These are phyloP conservation scores for Agrocybe praecox DNA, from an alignment of 768 basidiomycete species.

Conservation along the genomic window DNA sequence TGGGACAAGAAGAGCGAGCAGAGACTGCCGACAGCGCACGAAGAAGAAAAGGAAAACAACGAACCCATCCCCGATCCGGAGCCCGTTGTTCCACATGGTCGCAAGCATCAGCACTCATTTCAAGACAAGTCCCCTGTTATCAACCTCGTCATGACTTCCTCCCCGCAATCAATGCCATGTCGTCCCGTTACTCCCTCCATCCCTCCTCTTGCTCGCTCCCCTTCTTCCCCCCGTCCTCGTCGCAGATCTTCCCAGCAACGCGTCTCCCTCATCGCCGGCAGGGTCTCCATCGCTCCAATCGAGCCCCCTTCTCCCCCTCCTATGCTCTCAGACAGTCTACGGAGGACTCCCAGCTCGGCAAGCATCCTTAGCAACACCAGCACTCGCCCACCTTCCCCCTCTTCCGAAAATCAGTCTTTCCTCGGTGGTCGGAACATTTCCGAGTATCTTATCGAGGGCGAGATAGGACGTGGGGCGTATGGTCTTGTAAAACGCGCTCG, in stretches of 20 bases:
- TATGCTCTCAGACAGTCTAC: conserved; percentile 60
- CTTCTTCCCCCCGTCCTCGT: conserved; percentile 65
- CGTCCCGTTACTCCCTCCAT: conserved; percentile 29
- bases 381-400: conserved; percentile 67
- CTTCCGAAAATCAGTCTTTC: conserved; percentile 43
- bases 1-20: conserved; percentile 49
- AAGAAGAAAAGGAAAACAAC: conserved; percentile 13
- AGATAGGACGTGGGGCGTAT: conserved; percentile 94
- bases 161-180: conserved; percentile 19
- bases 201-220: conserved; percentile 43
- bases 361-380: conserved; percentile 66
- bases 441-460: conserved; percentile 83
- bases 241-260: conserved; percentile 83
- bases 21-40: conserved; percentile 8
- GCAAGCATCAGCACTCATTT: conserved; percentile 39
- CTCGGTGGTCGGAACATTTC: conserved; percentile 75
- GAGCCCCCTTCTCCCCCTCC: conserved; percentile 72
- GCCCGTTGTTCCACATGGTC: conserved; percentile 29
- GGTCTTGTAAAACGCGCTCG: conserved; percentile 91
- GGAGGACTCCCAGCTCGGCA: conserved; percentile 62
- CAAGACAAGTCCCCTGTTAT: conserved; percentile 34
- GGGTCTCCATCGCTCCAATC: conserved; percentile 75
- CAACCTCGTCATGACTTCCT: conserved; percentile 25
- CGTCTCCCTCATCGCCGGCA: conserved; percentile 82
- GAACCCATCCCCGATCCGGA: conserved; percentile 15